Percentiles rank a stretch among this genome's conserved stretches.
These are phyloP conservation scores for Paraphaeosphaeria minitans DNA, from an alignment of 2,329 filamentous ascomycete species.

Conservation along the genomic window DNA sequence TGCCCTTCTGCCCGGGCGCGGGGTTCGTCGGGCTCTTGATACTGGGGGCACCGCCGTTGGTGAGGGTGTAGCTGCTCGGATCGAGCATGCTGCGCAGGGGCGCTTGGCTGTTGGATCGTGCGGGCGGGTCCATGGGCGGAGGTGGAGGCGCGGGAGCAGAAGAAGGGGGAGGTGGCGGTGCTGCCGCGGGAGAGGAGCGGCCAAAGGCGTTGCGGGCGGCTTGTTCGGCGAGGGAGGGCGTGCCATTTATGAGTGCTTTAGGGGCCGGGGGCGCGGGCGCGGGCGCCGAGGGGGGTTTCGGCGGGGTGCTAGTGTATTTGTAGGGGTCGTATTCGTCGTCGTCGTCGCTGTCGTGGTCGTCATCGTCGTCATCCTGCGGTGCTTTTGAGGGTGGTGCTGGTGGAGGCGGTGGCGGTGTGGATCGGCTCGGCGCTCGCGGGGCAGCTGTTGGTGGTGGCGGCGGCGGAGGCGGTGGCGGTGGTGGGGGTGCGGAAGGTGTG, in stretches of 20 bases:
- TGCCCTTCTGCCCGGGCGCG: slow-evolving; percentile 30
- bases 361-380: slow-evolving; percentile 16
- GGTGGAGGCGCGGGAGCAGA: slow-evolving; percentile 54
- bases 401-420: slow-evolving; percentile 52
- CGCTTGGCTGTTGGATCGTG: slow-evolving; percentile 47
- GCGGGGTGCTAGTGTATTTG: slow-evolving; percentile 59
- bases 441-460: slow-evolving; percentile 43
- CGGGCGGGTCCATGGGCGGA: slow-evolving; percentile 34
- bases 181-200: slow-evolving; percentile 48
- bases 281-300: slow-evolving; percentile 24
- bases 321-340: slow-evolving; percentile 30
- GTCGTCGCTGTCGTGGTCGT: neutral
- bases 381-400: slow-evolving; percentile 10
- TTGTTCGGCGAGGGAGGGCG: slow-evolving; percentile 61
- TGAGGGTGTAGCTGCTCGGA: slow-evolving; percentile 72
- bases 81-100: slow-evolving; percentile 69
- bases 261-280: slow-evolving; percentile 48
- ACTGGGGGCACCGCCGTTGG: slow-evolving; percentile 44
- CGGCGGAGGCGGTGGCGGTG: slow-evolving; percentile 36
- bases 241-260: slow-evolving; percentile 54
- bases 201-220: slow-evolving; percentile 64
- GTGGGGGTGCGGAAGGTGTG: slow-evolving; percentile 52
- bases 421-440: slow-evolving; percentile 25
- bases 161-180: slow-evolving; percentile 52
- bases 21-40: slow-evolving; percentile 28